Base-by-base conservation (phyloP, 805 yeast genomes). In the Candida vaughaniae region DNA sequence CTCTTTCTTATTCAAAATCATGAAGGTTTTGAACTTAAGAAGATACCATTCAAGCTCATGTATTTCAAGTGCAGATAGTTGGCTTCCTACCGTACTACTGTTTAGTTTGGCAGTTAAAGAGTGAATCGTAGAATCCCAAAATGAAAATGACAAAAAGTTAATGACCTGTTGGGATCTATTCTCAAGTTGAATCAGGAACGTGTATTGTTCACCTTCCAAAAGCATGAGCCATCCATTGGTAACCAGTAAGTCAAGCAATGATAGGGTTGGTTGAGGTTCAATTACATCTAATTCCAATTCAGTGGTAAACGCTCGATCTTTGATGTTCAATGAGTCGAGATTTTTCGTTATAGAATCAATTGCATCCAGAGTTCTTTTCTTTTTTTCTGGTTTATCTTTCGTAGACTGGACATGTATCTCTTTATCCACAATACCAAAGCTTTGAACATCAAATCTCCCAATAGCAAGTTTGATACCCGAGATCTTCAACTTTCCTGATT, bases 41-140 rank as follows among this genome's bases (percentile, higher is more conserved):
- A 87, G 50, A 47, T 74, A 75, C 64, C 82, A 82, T 52, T 87
- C 96, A 38, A 82, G 67, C 53, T 87, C 95, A 55, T 85, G 78
- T 3, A 79, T 61, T 35, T 86, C 95, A 35, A 75, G 69, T 0
- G 80, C 74, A 0, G 81, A 73, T 5, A 79, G 51, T 2, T 62
- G 58, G 17, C 22, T 35, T 7, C 38, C 38, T 2, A 49, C 53
- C 8, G 38, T 29, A 20, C 45, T 33, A 17, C 35, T 39, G 30
- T 66, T 71, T 22, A 85, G 58, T 9, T 78, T 75, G n/a, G 71
- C 65, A 41, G 71, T 75, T 36, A 85, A 57, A 0, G 82, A 76
- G 22, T 80, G 89, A 5, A 76, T 71, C 0, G 93, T 82, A 1
- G 93, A 82, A 52, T 87, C 95, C 63, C 78, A 67, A 47, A 80